Evolutionary conservation across 2,329 filamentous ascomycete genomes (phyloP).

Genomic region (Samsoniella hepiali): DNA sequence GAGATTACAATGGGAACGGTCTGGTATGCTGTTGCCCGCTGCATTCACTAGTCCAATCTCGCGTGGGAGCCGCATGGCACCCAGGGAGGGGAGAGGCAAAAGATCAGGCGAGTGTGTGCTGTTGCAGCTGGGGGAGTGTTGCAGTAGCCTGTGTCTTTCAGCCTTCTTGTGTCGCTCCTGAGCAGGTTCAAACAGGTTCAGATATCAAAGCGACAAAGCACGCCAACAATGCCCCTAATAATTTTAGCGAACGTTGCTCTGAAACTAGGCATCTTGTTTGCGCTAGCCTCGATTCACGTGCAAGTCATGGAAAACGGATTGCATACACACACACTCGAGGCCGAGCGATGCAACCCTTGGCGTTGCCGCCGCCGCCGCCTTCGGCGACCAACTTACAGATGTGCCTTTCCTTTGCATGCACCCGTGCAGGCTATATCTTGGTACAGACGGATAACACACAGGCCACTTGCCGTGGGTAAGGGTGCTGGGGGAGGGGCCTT

Average conservation of each 20-base stretch:
- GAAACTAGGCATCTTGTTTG: conserved; percentile 1
- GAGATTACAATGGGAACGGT: neutral
- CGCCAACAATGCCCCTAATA: neutral
- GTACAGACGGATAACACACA: conserved; percentile 8
- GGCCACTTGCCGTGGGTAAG: conserved; percentile 15
- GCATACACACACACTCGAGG: neutral
- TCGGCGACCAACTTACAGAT: conserved; percentile 4
- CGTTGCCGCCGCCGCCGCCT: neutral
- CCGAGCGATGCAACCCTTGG: neutral
- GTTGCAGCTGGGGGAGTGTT: neutral
- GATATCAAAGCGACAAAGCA: conserved; percentile 11
- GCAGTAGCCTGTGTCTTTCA: neutral
- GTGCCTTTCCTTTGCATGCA: neutral
- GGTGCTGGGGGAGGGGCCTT: conserved; percentile 11
- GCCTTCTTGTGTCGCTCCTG: neutral
- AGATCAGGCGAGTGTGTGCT: neutral
- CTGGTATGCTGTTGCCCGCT: neutral
- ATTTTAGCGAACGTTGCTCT: neutral
- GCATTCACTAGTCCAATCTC: neutral
- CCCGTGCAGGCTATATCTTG: neutral
- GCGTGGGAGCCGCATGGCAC: neutral
- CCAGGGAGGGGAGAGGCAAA: neutral
- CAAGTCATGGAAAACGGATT: neutral
- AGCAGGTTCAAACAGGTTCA: neutral
- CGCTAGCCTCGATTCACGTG: conserved; percentile 14